phyloP scores from a whole-genome alignment of 2,329 filamentous ascomycete species.

The Ophiostoma triangulosporum region DNA sequence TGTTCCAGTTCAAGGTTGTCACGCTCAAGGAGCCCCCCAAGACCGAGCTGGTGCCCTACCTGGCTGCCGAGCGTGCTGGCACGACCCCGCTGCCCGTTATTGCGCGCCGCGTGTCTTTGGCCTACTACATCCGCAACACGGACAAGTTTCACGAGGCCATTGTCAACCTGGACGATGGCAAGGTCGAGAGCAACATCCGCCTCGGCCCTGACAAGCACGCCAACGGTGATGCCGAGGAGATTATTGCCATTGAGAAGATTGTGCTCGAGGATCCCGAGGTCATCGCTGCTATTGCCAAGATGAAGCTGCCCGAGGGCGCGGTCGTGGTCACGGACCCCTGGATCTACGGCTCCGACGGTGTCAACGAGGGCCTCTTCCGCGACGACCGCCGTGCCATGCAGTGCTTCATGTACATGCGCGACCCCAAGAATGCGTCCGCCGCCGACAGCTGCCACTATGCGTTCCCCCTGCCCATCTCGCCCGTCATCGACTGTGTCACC shows the following conservation, averaged over 20 bases:
- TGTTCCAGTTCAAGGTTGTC: constrained; percentile 48
- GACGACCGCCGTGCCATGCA: constrained; percentile 30
- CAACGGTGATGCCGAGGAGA: constrained; percentile 45
- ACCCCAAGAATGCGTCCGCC: constrained; percentile 44
- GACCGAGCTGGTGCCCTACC: constrained; percentile 34
- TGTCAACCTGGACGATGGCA: constrained; percentile 35
- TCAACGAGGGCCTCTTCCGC: constrained; percentile 11
- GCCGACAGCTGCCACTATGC: constrained; percentile 51
- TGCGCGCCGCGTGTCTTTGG: constrained; percentile 37
- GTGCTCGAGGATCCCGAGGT: constrained; percentile 42
- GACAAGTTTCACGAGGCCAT: constrained; percentile 49
- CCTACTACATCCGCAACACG: constrained; percentile 47
- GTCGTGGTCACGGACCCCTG: constrained; percentile 48
- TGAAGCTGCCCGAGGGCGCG: constrained; percentile 45
- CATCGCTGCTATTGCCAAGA: constrained; percentile 45
- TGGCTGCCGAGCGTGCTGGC: constrained; percentile 28
- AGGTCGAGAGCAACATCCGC: constrained; percentile 43
- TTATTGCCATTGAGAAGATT: constrained; percentile 41
- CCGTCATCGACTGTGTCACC: constrained; percentile 40
- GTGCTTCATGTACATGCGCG: constrained; percentile 53
- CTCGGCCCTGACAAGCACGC: constrained; percentile 45
- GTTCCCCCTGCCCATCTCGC: constrained; percentile 39
- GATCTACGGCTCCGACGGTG: constrained; percentile 47
- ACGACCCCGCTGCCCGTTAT: constrained; percentile 24
- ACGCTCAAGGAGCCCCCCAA: constrained; percentile 47